These are phyloP conservation scores for Cavenderia fasciculata DNA, from an alignment of 78 protist species.

Conservation along the genomic window DNA sequence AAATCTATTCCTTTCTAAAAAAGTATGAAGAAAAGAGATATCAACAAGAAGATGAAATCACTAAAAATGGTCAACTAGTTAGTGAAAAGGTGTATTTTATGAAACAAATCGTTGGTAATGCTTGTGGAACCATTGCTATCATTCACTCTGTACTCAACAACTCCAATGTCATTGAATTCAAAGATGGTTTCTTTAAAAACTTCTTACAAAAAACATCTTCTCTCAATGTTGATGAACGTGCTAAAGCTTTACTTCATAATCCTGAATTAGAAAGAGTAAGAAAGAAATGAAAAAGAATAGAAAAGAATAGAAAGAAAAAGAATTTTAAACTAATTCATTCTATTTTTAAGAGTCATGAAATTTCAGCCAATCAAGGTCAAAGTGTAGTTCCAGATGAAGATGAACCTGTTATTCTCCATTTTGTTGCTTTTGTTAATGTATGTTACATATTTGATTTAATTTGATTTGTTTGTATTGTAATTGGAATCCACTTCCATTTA, in stretches of 20 bases:
- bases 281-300: too few species aligned
- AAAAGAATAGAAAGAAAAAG: too few species aligned
- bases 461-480: neutral
- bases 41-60: slow-evolving; percentile 23
- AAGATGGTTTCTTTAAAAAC: slow-evolving; percentile 63
- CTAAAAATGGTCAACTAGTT: slow-evolving; percentile 36
- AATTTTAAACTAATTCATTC: too few species aligned
- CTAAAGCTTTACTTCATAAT: slow-evolving; percentile 43
- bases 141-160: slow-evolving; percentile 90
- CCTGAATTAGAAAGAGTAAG: slow-evolving; percentile 49
- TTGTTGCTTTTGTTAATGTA: slow-evolving; percentile 83
- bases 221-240: slow-evolving; percentile 80
- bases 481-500: neutral
- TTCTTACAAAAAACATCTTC: slow-evolving; percentile 58
- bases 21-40: slow-evolving; percentile 43
- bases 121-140: slow-evolving; percentile 96
- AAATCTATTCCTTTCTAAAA: neutral
- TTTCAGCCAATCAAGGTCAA: slow-evolving; percentile 82
- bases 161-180: slow-evolving; percentile 42
- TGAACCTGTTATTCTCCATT: slow-evolving; percentile 89
- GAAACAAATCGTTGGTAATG: slow-evolving; percentile 93
- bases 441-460: slow-evolving; percentile 11
- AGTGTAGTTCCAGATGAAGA: slow-evolving; percentile 85
- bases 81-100: slow-evolving; percentile 67
- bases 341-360: too few species aligned